A percentile compares a stretch with the other conserved stretches of the same genome.
Conservation (phyloP, 139 green algal species). For the Closterium sp. region DNA sequence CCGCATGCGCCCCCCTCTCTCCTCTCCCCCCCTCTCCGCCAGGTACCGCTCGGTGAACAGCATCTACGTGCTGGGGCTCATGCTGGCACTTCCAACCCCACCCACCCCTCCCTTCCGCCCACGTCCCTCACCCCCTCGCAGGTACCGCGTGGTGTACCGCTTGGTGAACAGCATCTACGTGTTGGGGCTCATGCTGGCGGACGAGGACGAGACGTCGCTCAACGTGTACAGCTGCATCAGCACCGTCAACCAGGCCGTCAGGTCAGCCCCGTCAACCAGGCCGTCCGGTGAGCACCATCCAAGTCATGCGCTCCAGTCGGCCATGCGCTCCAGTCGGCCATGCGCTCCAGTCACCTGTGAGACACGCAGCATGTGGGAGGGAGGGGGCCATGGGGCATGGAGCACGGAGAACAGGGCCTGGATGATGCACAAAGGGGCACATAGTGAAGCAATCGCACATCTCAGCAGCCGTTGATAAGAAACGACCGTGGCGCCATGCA, state of each 20-base stretch:
- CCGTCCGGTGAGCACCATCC: slow-evolving; percentile 29
- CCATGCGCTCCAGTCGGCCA: too few species aligned
- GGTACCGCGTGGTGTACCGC: slow-evolving; percentile 44
- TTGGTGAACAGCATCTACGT: slow-evolving; percentile 46
- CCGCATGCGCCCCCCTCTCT: background rate
- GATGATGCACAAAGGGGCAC: too few species aligned
- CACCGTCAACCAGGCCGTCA: slow-evolving; percentile 41
- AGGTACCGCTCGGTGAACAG: slow-evolving; percentile 32
- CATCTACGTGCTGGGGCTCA: slow-evolving; percentile 42
- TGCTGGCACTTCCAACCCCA: too few species aligned
- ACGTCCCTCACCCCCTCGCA: background rate
- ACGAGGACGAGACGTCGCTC: slow-evolving; percentile 25
- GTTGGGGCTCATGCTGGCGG: slow-evolving; percentile 35
- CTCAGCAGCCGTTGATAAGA: too few species aligned
- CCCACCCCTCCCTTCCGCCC: too few species aligned
- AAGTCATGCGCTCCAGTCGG: too few species aligned
- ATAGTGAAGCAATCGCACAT: too few species aligned
- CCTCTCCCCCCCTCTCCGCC: background rate
- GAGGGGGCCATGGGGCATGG: too few species aligned
- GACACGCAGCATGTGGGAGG: too few species aligned
- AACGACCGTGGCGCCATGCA: too few species aligned
- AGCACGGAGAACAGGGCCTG: too few species aligned
- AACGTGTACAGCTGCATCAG: slow-evolving; percentile 42
- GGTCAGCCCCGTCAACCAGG: slow-evolving; percentile 27
- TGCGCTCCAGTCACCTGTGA: too few species aligned